Evolutionary conservation across 352 stramenopile genomes (phyloP), one percentile per base, ranked within the genome.

Genomic region (Phytophthora europaea): DNA sequence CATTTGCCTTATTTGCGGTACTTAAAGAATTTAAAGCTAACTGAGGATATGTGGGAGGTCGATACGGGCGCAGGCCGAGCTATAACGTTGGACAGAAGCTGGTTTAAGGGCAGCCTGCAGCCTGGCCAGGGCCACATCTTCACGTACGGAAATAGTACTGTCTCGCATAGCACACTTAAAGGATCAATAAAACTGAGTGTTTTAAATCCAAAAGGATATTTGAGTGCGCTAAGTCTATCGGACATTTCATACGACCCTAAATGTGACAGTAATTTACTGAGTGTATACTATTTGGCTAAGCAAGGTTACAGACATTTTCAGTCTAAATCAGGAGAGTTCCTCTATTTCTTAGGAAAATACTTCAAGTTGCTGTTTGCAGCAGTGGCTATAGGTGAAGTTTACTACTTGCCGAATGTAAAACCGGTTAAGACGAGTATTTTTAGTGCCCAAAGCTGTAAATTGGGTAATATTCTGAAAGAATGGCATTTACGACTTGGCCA

Each of bases 231-330:
- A 60, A 33, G 18, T 2, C 47, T 70, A 43, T 45, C 4, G 3
- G 43, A 70, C 48, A 50, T 70, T 20, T 58, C 54, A 40, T 70
- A 56, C 51, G 67, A 61, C 12, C 26, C 31, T 0, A 26, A 59
- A 16, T 57, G 60, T 55, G 65, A 58, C 33, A 72, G 36, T 16
- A 18, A 18, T 20, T 45, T 67, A 28, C 31, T 72, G 23, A 72
- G 45, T 61, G 33, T 43, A 61, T 18, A 43, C 12, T 43, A 43
- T 43, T 43, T 43, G 36, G 36, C 36, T 40, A 43, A 43, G 12
- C 36, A 43, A 43, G 36, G 36, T 43, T 43, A 43, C 36, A 15
- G 8, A 4, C 36, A 12, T 12, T 16, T 43, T 13, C 36, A 43
- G 36, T 43, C 10, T 16, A 43, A 43, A 16, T 40, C 34, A 5